A percentile compares a stretch with the other conserved stretches of the same genome.
Conservation (phyloP, 345 rosid species). For the Salix brachista region DNA sequence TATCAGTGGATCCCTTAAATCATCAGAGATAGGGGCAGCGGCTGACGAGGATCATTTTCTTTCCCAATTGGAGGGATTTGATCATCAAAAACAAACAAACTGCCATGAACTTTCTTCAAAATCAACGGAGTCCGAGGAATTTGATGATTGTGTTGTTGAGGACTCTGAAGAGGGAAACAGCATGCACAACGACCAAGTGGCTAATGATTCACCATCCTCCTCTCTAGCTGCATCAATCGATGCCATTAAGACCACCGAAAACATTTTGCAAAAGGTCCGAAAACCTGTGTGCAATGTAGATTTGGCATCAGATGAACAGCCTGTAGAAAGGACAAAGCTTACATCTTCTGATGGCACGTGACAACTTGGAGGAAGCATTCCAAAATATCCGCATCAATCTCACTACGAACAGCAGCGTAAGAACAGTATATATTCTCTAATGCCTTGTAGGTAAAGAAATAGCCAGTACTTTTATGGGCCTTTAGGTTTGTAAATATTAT, state of each 20-base stretch:
- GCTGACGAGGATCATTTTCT: conserved; percentile 11
- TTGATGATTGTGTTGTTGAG: conserved; percentile 18
- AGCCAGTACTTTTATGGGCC: background rate
- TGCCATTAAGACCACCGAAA: background rate
- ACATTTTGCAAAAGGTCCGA: background rate
- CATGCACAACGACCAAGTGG: background rate
- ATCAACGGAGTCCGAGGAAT: background rate
- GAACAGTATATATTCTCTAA: background rate
- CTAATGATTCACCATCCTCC: background rate
- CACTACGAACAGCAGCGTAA: background rate
- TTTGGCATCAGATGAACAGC: conserved; percentile 3
- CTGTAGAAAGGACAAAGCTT: conserved; percentile 1
- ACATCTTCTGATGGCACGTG: background rate
- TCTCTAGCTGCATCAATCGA: background rate
- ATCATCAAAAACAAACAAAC: background rate
- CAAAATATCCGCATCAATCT: background rate
- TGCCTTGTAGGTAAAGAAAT: background rate
- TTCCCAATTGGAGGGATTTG: conserved; percentile 11
- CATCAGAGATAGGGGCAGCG: conserved; percentile 10
- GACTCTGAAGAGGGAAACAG: conserved; percentile 23
- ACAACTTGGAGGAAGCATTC: background rate
- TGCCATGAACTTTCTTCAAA: conserved; percentile 10
- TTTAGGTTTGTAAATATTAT: background rate
- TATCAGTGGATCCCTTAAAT: conserved; percentile 20
- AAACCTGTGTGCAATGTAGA: background rate